Conservation (phyloP, 129 eudicot genomes). For the Tanacetum coccineum region DNA sequence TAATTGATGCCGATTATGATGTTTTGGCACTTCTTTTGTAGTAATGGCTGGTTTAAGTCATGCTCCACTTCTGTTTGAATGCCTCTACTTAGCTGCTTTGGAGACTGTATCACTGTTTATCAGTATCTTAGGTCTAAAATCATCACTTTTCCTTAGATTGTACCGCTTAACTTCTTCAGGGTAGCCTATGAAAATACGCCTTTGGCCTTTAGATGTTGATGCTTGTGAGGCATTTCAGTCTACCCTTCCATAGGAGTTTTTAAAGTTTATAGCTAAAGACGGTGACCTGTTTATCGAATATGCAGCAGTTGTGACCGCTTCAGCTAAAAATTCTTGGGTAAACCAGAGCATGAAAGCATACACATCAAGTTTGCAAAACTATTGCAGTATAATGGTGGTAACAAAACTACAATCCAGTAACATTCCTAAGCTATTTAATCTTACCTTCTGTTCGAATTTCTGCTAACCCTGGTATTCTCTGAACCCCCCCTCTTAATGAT, state of each 20-base stretch:
- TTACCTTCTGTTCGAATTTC: background rate
- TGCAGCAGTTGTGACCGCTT: background rate
- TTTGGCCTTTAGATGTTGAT: background rate
- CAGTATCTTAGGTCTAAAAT: background rate
- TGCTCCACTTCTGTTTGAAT: slow-evolving; percentile 1
- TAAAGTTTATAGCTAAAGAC: background rate
- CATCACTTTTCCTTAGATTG: too few relatives aligned
- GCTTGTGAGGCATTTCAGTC: background rate
- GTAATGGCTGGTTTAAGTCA: background rate
- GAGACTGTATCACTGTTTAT: background rate
- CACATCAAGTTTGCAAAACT: background rate
- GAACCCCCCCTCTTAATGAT: too few relatives aligned
- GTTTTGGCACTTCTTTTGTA: background rate
- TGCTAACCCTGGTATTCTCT: background rate
- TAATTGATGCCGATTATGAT: background rate
- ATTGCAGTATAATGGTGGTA: background rate
- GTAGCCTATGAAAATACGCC: background rate
- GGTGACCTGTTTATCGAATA: background rate
- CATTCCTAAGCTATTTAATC: background rate
- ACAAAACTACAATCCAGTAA: background rate
- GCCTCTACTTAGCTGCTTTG: background rate
- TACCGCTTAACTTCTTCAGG: background rate
- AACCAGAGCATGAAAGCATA: background rate
- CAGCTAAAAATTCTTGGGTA: background rate
- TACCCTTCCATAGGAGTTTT: background rate